Conservation (phyloP, 805 yeast genomes). For the Cyberlindnera xishuangbannaensis region DNA sequence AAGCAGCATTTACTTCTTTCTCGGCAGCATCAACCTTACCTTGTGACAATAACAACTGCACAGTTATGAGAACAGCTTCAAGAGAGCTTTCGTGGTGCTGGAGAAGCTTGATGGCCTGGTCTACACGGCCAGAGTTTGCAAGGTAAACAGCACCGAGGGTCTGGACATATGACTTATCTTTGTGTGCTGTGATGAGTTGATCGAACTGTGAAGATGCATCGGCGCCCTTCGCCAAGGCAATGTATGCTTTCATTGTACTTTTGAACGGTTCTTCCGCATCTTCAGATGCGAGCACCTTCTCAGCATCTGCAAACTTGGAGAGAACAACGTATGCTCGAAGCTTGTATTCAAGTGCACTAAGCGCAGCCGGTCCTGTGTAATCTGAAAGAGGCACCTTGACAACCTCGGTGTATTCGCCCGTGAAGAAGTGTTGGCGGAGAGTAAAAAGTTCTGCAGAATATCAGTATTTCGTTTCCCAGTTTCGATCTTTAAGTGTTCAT, state of each 20-base stretch:
- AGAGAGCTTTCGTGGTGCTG: constrained; percentile 34
- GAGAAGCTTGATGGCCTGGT: constrained; percentile 37
- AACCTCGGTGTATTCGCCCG: constrained; percentile 49
- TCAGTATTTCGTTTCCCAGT: constrained; percentile 20
- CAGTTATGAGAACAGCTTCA: constrained; percentile 36
- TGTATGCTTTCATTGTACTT: constrained; percentile 26
- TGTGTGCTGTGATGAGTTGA: constrained; percentile 14
- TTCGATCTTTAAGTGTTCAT: too few relatives aligned
- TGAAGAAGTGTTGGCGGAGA: constrained; percentile 54
- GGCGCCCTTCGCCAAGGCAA: constrained; percentile 22
- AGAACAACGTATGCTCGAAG: constrained; percentile 29
- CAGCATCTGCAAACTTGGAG: constrained; percentile 20
- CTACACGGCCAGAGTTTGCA: constrained; percentile 33
- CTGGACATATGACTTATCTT: constrained; percentile 28
- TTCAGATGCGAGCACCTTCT: not conserved
- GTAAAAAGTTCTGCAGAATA: constrained; percentile 39
- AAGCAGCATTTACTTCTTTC: constrained; percentile 38
- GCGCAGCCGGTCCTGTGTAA: constrained; percentile 30
- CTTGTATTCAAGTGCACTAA: constrained; percentile 28
- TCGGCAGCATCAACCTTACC: constrained; percentile 41
- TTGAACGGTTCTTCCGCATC: constrained; percentile 5
- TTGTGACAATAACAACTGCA: constrained; percentile 35
- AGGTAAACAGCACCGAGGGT: constrained; percentile 37
- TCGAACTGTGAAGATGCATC: constrained; percentile 15
- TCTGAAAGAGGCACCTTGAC: constrained; percentile 32